Base-by-base conservation (phyloP, 2,329 filamentous ascomycete genomes). In the Cryphonectria carpinicola region DNA sequence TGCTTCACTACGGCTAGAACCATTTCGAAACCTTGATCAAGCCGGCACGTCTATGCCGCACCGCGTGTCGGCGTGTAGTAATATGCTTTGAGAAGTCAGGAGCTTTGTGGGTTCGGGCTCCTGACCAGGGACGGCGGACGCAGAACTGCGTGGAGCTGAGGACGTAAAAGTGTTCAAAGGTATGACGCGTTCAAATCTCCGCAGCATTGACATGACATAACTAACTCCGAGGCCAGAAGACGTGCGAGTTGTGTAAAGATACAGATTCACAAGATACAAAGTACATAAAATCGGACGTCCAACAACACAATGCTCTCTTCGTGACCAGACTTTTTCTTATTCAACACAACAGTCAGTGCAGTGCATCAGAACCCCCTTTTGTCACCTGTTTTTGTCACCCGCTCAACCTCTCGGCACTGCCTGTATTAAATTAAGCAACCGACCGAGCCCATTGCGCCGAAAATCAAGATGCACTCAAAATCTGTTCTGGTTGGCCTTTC, bases 391-490 rank as follows among this genome's bases (percentile, higher is more conserved):
- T 17, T 22, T 19, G 17, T 49, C 43, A 49, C 43, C 22, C 19
- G 43, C 43, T 22, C 19, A 49, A 49, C 43, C 19, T 49, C 17
- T 22, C 17, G 43, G 43, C 43, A 49, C 43, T 49, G 43, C 17
- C 43, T 22, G 19, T 49, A 10, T 49, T 22, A 49, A 10, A 37
- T 39, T 2, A 39, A 13, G 37, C 37, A 39, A 39, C 37, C 37
- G 19, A 19, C 43, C 43, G 17, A 49, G 43, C 43, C 41, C 17
- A 7, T 5, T 3, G 17, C 17, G 14, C 43, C 17, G 22, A 49
- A 17, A 39, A 11, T 39, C 37, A 66, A 66, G 17, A 66, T 66
- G 64, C 46, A 39, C 19, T 35, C 46, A 3, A 66, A 52, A 10
- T 52, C 43, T 49, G 43, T 52, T 32, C 14, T 37, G 14, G 10